phyloP scores from a whole-genome alignment of 805 yeast species.

The Yarrowia bubula region DNA sequence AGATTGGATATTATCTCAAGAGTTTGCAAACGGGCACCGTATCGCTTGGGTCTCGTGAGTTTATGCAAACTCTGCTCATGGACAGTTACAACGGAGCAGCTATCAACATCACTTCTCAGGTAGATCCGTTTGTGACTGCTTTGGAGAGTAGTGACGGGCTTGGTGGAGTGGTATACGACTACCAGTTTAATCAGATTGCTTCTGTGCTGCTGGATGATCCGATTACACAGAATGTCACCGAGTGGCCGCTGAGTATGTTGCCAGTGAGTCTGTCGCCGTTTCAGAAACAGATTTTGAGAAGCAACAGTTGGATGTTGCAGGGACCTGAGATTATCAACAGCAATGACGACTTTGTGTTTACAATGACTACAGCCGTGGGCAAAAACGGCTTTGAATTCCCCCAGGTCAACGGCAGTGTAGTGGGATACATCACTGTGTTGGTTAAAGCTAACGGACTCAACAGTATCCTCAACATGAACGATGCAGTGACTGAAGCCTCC shows the following conservation, averaged over 20 bases:
- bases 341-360: constrained; percentile 6
- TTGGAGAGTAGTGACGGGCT: constrained; percentile 32
- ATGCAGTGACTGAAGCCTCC: not conserved
- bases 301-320: constrained; percentile 12
- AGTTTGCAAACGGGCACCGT: constrained; percentile 64
- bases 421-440: constrained; percentile 7
- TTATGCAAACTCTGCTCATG: constrained; percentile 57
- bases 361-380: constrained; percentile 19
- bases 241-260: not conserved
- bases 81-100: constrained; percentile 41
- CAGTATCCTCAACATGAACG: not conserved
- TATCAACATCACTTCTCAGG: constrained; percentile 2
- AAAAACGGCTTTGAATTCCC: constrained; percentile 22
- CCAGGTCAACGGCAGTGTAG: constrained; percentile 2
- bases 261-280: not conserved
- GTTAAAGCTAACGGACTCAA: not conserved
- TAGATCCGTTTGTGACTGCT: constrained; percentile 29
- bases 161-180: constrained; percentile 32
- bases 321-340: constrained; percentile 8
- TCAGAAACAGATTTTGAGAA: not conserved
- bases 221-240: not conserved
- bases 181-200: constrained; percentile 19
- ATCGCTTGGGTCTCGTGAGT: constrained; percentile 57
- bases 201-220: constrained; percentile 11
- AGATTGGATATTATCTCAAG: constrained; percentile 64